Evolutionary conservation across 1,284 basidiomycete genomes (phyloP).

Genomic region (Austroboletus niveus): DNA sequence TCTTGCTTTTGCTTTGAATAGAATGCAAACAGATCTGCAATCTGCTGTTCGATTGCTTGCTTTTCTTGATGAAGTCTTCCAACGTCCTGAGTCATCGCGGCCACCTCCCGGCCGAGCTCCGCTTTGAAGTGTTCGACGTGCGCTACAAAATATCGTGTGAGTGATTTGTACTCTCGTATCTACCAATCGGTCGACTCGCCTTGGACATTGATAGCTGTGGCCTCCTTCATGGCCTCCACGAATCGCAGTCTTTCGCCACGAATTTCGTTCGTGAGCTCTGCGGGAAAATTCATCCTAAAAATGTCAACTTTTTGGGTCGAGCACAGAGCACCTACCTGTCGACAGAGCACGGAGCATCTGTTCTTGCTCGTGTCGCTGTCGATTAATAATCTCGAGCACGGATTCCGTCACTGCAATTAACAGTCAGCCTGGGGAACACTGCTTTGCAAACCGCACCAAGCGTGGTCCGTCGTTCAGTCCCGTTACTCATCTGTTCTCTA

Average conservation of each 20-base stretch:
- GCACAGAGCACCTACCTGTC: slow-evolving; percentile 43
- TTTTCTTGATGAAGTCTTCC: slow-evolving; percentile 70
- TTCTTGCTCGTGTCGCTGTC: slow-evolving; percentile 71
- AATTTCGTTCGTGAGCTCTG: slow-evolving; percentile 79
- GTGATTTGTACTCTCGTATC: background rate
- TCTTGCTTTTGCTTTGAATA: slow-evolving; percentile 66
- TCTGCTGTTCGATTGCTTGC: slow-evolving; percentile 70
- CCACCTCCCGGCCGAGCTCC: slow-evolving; percentile 71
- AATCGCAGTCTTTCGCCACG: slow-evolving; percentile 81
- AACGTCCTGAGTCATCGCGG: slow-evolving; percentile 73
- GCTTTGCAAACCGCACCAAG: slow-evolving; percentile 24
- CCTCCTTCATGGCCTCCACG: slow-evolving; percentile 88
- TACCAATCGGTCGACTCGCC: slow-evolving; percentile 51
- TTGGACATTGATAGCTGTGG: slow-evolving; percentile 81
- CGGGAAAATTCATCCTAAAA: background rate
- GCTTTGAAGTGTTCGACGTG: slow-evolving; percentile 85
- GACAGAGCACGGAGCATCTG: slow-evolving; percentile 61
- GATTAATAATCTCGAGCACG: slow-evolving; percentile 59
- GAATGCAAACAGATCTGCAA: slow-evolving; percentile 69
- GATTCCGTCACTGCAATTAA: slow-evolving; percentile 49
- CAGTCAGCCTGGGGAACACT: slow-evolving; percentile 1
- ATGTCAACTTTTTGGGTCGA: background rate
- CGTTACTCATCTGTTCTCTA: slow-evolving; percentile 28
- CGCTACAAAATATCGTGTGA: slow-evolving; percentile 39
- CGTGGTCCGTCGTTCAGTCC: slow-evolving; percentile 24